Evolutionary conservation across 2,329 filamentous ascomycete species (phyloP), one percentile per base, ranked within the genome.

Genomic region (Pyrenophora teres): DNA sequence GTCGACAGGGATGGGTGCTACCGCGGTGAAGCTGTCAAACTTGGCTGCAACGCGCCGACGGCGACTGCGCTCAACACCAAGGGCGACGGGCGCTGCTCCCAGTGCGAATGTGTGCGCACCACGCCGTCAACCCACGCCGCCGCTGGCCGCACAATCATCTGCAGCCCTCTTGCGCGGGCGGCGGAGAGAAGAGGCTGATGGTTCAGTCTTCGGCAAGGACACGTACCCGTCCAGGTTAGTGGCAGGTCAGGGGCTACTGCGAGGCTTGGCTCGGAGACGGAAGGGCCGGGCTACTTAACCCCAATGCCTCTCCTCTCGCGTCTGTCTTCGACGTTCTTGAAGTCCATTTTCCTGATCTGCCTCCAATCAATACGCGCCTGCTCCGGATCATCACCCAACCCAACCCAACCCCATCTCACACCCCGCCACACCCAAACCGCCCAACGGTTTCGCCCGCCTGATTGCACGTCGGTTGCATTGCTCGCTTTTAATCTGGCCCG

Each of bases 291-390:
- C 57, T 56, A 52, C 53, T 50, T 54, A 54, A 50, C 56, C 59
- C 54, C 55, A 52, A 53, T 59, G 46, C 56, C 51, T 45, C 40
- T 59, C 53, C 49, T 50, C 52, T 57, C 53, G 55, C 54, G 55
- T 40, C 64, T 56, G 55, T 40, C 64, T 56, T 56, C 44, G 49
- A 52, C 52, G 49, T 52, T 56, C 52, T 49, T 52, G 37, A 30
- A 54, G 45, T 54, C 50, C 56, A 57, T 62, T 62, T 62, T 64
- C 63, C 58, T 63, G 63, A 64, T 62, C 65, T 63, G 64, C 64
- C 62, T 65, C 68, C 68, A 67, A 70, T 69, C 67, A 67, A 57
- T 60, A 63, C 60, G 57, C 60, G 59, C 59, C 63, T 62, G 57
- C 66, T 65, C 68, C 65, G 61, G 53, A 68, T 59, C 37, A n/a